Evolutionary conservation across 176 grass and related monocot species (phyloP), one percentile per base, ranked within the genome.

Genomic region (Dendrocalamus sinicus): DNA sequence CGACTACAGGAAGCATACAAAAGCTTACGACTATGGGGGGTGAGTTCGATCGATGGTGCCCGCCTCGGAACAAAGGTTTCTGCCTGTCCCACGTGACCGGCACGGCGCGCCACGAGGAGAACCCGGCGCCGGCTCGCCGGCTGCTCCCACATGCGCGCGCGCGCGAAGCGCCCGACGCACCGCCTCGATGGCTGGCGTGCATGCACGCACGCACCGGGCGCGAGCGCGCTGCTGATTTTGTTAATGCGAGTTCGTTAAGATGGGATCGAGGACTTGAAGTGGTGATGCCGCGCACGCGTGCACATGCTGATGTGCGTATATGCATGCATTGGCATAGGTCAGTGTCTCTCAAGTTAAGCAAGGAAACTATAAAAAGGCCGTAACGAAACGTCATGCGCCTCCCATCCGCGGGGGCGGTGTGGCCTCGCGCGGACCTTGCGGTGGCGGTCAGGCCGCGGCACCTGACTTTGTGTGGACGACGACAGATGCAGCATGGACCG

Each of bases 21-120:
- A 55, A 20, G 17, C 8, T 20, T 22, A n/a, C 55, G 55, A 58
- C 55, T 9, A 5, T 61, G 9, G 59, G 55, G 43, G 10, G 10
- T 23, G 39, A 57, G 78, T 73, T 47, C 20, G 37, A 65, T 66
- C 70, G 77, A 19, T n/a, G 78, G 70, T 72, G 82, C 62, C 26
- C 32, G 39, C 53, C 73, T 35, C 28, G 65, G 55, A 80, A 77
- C 92, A 87, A 22, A 84, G 68, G 73, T 87, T 75, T 63, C 78
- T 30, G 54, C 23, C 28, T 77, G 84, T 81, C 55, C 73, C 89
- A 84, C 73, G 86, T 86, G 86, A 72, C 63, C 59, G 81, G 85
- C 81, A 45, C 84, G 62, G n/a, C 78, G 78, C 73, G 83, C 68
- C 72, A 91, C 72, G 89, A 81, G 83, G 82, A 84, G 65, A 77